Base-by-base conservation (phyloP, 2,329 filamentous ascomycete genomes). In the Thielaviopsis cerberus region DNA sequence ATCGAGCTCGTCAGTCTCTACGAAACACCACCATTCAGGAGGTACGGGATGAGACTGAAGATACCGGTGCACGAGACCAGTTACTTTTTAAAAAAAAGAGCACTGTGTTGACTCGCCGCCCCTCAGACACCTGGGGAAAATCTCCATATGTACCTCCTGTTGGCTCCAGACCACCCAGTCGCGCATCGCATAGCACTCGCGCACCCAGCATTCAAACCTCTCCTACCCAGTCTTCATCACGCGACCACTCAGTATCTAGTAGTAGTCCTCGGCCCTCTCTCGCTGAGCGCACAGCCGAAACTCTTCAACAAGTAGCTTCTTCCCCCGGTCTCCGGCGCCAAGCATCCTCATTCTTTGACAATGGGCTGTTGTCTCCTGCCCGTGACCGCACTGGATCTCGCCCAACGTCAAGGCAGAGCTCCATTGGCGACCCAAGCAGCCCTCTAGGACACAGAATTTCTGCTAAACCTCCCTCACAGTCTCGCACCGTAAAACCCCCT, bases 271-370 rank as follows among this genome's bases (percentile, higher is more conserved):
- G 71, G 57, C 74, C 78, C 55, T 90, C 87, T 0, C 74, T 96
- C 3, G 82, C 85, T 0, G 90, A 96, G 64, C 77, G 91, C 59
- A 94, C 90, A 0, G 83, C 94, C 50, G 88, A 94, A 67, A 94
- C 88, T 0, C 72, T 96, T 5, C 78, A 88, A 2, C 79, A 82
- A 53, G 73, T 95, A 27, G 86, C 89, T 0, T 81, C 86, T 0
- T 92, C 89, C 0, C 89, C 90, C 4, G 80, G 79, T 0, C 69
- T 85, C 52, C 79, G 76, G 56, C 80, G 80, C 60, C 80, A 82
- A 57, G 73, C 78, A 8, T 88, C 87, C 0, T 81, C 79, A 58
- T 89, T 94, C 68, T 92, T 86, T 66, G 82, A 81, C 54, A 75
- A 53, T 20, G 48, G 26, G 23, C 37, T 59, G 5, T 15, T 61